Evolutionary conservation across 2,329 filamentous ascomycete species (phyloP).

Genomic region (Beauveria sp.): DNA sequence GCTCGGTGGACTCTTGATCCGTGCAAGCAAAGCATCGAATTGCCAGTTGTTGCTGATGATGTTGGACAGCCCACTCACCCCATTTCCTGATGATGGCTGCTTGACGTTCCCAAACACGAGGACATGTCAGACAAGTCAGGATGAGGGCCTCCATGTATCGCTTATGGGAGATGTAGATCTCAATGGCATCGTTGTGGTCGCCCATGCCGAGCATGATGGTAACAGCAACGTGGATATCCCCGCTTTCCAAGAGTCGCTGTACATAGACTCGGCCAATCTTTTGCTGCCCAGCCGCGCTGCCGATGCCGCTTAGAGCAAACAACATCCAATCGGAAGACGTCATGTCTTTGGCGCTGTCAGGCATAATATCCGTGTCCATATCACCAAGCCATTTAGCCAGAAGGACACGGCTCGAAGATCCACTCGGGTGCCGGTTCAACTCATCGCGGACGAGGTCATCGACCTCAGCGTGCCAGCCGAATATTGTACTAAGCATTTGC

Average conservation of each 20-base stretch:
- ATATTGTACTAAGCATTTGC: slow-evolving; percentile 90
- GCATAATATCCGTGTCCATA: slow-evolving; percentile 72
- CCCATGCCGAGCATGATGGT: slow-evolving; percentile 90
- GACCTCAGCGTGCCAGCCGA: slow-evolving; percentile 87
- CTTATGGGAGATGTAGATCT: slow-evolving; percentile 88
- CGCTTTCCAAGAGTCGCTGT: slow-evolving; percentile 79
- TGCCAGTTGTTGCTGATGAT: slow-evolving; percentile 81
- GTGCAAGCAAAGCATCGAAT: slow-evolving; percentile 92
- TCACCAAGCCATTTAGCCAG: slow-evolving; percentile 91
- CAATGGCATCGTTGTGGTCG: slow-evolving; percentile 88
- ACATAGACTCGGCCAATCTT: slow-evolving; percentile 88
- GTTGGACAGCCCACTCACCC: slow-evolving; percentile 85
- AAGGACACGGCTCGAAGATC: slow-evolving; percentile 72
- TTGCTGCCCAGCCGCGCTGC: slow-evolving; percentile 66
- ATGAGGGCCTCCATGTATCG: slow-evolving; percentile 90
- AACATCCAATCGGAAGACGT: slow-evolving; percentile 97
- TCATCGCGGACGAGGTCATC: slow-evolving; percentile 79
- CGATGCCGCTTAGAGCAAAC: slow-evolving; percentile 82
- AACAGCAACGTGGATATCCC: slow-evolving; percentile 85
- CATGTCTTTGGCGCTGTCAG: slow-evolving; percentile 75
- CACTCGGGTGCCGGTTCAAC: slow-evolving; percentile 61
- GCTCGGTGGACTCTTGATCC: slow-evolving; percentile 73
- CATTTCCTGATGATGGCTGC: slow-evolving; percentile 84
- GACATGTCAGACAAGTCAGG: slow-evolving; percentile 74
- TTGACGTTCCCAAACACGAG: slow-evolving; percentile 84